phyloP scores from a whole-genome alignment of 192 early-diverging fungal species.

The Lobulomyces angularis region DNA sequence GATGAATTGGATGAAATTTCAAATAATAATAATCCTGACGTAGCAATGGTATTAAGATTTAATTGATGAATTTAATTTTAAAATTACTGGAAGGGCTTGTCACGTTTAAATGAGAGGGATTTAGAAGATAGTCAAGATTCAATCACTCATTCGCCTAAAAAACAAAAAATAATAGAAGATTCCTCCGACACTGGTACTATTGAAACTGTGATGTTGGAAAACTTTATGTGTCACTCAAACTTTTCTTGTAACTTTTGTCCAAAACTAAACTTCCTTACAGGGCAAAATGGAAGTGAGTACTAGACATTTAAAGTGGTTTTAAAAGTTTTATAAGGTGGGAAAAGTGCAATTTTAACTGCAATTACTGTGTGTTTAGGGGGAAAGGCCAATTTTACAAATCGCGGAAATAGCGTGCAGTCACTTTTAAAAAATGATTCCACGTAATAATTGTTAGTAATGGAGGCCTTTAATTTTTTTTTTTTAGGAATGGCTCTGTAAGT shows the following conservation, averaged over 20 bases:
- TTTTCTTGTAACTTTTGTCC: conserved; percentile 66
- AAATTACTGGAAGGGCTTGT: no score
- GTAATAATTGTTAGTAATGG: conserved; percentile 14
- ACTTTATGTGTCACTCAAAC: conserved; percentile 93
- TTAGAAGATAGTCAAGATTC: no score
- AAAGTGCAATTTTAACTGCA: conserved; percentile 86
- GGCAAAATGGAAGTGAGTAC: conserved; percentile 80
- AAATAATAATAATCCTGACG: no score
- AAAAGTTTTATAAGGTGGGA: conserved; percentile 50
- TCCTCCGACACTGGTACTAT: no score
- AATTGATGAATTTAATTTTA: no score
- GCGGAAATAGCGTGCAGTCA: conserved; percentile 59
- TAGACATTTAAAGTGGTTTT: neutral
- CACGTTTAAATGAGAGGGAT: no score
- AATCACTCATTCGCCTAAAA: no score
- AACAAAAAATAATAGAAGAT: no score
- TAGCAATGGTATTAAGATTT: no score
- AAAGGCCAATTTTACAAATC: conserved; percentile 74
- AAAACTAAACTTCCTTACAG: conserved; percentile 92
- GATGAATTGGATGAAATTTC: no score
- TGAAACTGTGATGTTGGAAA: conserved; percentile 65
- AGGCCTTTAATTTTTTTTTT: neutral
- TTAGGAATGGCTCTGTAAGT: conserved; percentile 48
- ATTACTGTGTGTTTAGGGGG: conserved; percentile 86
- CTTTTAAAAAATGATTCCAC: conserved; percentile 73